A percentile compares a stretch with the other conserved stretches of the same genome.
phyloP scores from a whole-genome alignment of 352 stramenopile species.

The Phytophthora hibernalis region DNA sequence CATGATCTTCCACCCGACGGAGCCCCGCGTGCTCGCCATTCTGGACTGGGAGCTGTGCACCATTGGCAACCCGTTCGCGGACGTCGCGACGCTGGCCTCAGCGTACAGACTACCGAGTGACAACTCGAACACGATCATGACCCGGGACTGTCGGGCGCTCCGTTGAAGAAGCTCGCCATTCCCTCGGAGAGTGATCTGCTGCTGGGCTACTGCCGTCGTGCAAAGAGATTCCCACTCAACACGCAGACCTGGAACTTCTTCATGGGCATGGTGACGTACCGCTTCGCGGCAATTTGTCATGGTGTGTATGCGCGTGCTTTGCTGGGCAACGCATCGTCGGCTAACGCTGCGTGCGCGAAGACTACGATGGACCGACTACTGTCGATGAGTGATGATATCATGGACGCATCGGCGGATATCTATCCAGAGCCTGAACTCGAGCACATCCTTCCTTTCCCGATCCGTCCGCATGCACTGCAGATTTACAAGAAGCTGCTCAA shows the following conservation, averaged over 20 bases:
- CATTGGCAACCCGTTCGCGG: conserved; percentile 84
- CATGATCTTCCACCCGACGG: conserved; percentile 86
- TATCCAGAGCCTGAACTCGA: conserved; percentile 56
- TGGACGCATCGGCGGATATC: conserved; percentile 48
- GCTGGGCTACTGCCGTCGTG: conserved; percentile 65
- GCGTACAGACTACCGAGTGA: conserved; percentile 55
- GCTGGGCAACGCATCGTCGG: conserved; percentile 82
- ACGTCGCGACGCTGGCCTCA: conserved; percentile 76
- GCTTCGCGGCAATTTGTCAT: conserved; percentile 82
- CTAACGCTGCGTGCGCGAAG: conserved; percentile 73
- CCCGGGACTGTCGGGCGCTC: conserved; percentile 51
- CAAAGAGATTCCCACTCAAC: conserved; percentile 56
- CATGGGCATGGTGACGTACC: conserved; percentile 73
- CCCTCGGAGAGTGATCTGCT: conserved; percentile 67
- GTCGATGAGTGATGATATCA: conserved; percentile 46
- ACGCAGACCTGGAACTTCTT: conserved; percentile 80
- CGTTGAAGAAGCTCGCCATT: conserved; percentile 68
- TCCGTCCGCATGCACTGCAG: conserved; percentile 75
- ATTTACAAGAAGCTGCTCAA: conserved; percentile 87
- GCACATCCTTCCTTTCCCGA: conserved; percentile 74
- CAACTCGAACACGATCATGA: conserved; percentile 57
- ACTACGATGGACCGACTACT: conserved; percentile 74
- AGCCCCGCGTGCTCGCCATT: conserved; percentile 82
- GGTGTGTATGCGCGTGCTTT: conserved; percentile 80
- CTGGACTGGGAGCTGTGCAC: conserved; percentile 91